Conservation (phyloP, 345 rosid species). For the Hirschfeldia incana region DNA sequence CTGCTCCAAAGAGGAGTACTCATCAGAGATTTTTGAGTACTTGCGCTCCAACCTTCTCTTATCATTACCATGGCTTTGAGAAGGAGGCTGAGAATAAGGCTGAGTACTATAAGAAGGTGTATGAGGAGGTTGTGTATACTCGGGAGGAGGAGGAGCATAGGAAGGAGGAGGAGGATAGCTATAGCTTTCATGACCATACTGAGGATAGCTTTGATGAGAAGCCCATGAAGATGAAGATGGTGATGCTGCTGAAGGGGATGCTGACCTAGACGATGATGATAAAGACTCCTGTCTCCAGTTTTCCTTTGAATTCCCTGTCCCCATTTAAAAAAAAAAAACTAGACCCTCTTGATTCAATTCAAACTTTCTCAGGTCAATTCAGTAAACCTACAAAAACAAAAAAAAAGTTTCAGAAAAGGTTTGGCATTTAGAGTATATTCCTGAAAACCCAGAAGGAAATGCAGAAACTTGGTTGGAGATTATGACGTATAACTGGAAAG, state of each 20-base stretch:
- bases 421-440: conserved; percentile 6
- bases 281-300: conserved; percentile 46
- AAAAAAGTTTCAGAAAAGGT: conserved; percentile 1
- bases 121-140: conserved; percentile 35
- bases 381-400: conserved; percentile 6
- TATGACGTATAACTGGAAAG: neutral
- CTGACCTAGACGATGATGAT: conserved; percentile 29
- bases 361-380: neutral
- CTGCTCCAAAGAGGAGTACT: conserved; percentile 78
- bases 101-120: conserved; percentile 40
- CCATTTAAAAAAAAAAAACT: conserved; percentile 49
- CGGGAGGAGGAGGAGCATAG: conserved; percentile 14
- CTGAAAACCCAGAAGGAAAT: neutral
- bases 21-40: conserved; percentile 75
- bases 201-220: conserved; percentile 43
- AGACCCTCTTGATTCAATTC: neutral
- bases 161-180: conserved; percentile 35
- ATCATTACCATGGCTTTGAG: conserved; percentile 36
- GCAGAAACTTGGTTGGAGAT: neutral
- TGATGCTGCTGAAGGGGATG: conserved; percentile 20
- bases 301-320: conserved; percentile 61
- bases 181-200: conserved; percentile 49
- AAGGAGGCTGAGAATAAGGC: conserved; percentile 41
- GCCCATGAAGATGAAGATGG: conserved; percentile 55
- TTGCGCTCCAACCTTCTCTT: conserved; percentile 63